Percentiles rank a stretch among this genome's conserved stretches.
Conservation (phyloP, 345 rosid genomes). For the Salix suchowensis region DNA sequence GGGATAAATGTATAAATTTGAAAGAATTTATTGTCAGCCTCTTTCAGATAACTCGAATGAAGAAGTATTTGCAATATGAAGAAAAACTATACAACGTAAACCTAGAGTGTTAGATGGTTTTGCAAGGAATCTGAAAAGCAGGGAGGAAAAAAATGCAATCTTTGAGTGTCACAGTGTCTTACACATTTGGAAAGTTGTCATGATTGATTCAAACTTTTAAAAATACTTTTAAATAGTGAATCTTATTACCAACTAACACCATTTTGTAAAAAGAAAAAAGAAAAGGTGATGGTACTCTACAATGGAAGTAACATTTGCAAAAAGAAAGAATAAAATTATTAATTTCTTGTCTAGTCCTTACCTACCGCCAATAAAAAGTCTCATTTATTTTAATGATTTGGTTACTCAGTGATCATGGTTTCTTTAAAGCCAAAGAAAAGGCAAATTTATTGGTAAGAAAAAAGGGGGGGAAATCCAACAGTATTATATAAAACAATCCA, state of each 20-base stretch:
- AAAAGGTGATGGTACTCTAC: constrained; percentile 16
- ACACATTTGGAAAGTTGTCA: neutral
- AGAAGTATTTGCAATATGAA: neutral
- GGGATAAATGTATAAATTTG: no score
- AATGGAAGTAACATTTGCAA: neutral
- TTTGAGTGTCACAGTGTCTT: neutral
- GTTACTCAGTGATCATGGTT: neutral
- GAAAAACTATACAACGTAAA: neutral
- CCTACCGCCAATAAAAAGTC: neutral
- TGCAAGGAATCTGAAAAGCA: neutral
- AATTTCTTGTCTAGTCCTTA: constrained; percentile 2
- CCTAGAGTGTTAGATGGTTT: neutral
- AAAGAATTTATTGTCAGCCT: no score
- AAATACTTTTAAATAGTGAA: neutral
- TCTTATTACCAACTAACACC: constrained; percentile 17
- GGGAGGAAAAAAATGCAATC: neutral
- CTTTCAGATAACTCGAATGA: no score
- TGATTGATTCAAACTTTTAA: neutral
- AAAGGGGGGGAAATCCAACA: neutral
- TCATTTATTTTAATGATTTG: neutral
- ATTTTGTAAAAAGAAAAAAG: constrained; percentile 10
- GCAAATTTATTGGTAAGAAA: neutral
- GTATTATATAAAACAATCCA: no score
- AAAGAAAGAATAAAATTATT: neutral
- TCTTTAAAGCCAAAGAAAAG: neutral